phyloP scores from a whole-genome alignment of 2,329 filamentous ascomycete genomes.

The Xylariaceae sp. region DNA sequence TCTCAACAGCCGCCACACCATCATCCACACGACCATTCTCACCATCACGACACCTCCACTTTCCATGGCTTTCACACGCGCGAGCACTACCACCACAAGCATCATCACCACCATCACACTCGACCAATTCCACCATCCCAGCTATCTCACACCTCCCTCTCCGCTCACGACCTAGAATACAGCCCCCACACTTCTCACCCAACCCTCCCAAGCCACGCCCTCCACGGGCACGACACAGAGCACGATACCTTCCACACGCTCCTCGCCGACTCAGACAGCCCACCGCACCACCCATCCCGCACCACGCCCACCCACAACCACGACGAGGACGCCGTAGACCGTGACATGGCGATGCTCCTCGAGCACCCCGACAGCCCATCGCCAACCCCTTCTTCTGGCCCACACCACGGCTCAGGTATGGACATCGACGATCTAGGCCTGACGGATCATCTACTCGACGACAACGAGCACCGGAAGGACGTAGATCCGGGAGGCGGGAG shows the following conservation, averaged over 20 bases:
- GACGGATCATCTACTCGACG: background rate
- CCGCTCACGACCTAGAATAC: constrained; percentile 17
- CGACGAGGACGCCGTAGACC: constrained; percentile 22
- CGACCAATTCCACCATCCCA: constrained; percentile 17
- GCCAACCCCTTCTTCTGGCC: background rate
- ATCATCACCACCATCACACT: constrained; percentile 16
- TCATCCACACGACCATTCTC: constrained; percentile 24
- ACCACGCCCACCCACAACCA: constrained; percentile 9
- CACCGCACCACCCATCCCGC: constrained; percentile 20
- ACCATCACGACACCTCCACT: constrained; percentile 4
- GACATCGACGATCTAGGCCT: constrained; percentile 19
- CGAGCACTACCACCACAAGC: constrained; percentile 14
- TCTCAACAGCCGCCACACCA: constrained; percentile 35
- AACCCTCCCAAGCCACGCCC: background rate
- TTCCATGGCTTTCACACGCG: constrained; percentile 23
- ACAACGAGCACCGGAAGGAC: background rate
- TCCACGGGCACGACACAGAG: background rate
- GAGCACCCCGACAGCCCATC: constrained; percentile 20
- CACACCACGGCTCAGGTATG: constrained; percentile 16
- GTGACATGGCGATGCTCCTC: constrained; percentile 31
- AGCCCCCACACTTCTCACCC: constrained; percentile 18
- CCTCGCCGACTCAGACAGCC: constrained; percentile 45
- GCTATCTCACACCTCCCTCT: constrained; percentile 32
- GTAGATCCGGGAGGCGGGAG: background rate
- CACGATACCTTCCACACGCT: constrained; percentile 48